Conservation (phyloP, 306 rosid species). For the Trichosanthes truncata region DNA sequence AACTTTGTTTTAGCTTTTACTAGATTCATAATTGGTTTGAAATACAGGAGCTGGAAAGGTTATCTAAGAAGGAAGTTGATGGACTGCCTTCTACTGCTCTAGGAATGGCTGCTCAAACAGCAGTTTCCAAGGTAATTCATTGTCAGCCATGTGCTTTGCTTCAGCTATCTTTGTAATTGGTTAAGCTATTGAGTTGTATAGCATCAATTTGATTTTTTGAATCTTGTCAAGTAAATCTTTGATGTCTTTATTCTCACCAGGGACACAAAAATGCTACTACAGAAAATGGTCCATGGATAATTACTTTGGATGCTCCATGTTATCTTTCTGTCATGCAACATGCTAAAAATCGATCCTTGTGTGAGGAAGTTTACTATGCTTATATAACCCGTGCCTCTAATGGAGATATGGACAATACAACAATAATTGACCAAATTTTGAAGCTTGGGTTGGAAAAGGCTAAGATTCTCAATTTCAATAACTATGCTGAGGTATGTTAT, state of each 20-base stretch:
- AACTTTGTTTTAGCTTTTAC: not conserved
- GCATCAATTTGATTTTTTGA: not conserved
- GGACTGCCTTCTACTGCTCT: conserved; percentile 96
- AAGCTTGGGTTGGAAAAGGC: conserved; percentile 95
- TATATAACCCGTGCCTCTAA: conserved; percentile 67
- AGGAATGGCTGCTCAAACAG: conserved; percentile 90
- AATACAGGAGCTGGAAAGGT: conserved; percentile 65
- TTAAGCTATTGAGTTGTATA: not conserved
- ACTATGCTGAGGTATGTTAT: conserved; percentile 84
- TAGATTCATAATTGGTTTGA: conserved; percentile 5
- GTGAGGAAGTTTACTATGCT: conserved; percentile 82
- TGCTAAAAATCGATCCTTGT: conserved; percentile 68
- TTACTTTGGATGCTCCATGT: conserved; percentile 87
- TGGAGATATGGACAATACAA: conserved; percentile 82
- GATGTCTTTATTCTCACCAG: conserved; percentile 26
- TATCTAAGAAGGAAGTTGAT: conserved; percentile 69
- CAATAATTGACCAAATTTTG: conserved; percentile 63
- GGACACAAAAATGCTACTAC: conserved; percentile 86
- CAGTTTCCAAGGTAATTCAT: conserved; percentile 69
- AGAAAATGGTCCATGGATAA: conserved; percentile 90
- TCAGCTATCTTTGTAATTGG: not conserved
- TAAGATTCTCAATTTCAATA: conserved; percentile 73
- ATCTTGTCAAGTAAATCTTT: conserved; percentile 9
- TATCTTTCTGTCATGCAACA: conserved; percentile 85
- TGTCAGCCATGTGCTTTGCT: conserved; percentile 5